Evolutionary conservation across 805 yeast species (phyloP), one percentile per base, ranked within the genome.

Genomic region (Ogataea haglerorum): DNA sequence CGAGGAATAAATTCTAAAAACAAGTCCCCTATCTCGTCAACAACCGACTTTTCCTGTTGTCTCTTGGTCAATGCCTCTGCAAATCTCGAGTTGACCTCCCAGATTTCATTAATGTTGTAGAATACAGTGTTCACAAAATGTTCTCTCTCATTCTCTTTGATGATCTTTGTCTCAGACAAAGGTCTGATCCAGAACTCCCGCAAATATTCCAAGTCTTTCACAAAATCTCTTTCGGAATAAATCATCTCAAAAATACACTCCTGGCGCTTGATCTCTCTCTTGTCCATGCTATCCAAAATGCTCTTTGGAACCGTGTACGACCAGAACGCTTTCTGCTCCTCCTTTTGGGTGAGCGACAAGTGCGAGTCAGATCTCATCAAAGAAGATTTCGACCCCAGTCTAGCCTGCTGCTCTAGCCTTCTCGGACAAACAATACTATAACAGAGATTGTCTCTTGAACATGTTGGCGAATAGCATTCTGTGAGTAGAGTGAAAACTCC

Each of bases 391-490:
- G 87, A 73, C 53, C 90, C 89, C 37, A 87, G 73, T 45, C 98
- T 73, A 4, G 96, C 95, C 58, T 91, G 98, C 63, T 93, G 98
- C 63, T 91, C 98, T 36, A 93, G 69, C 47, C 98, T 75, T 51
- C 96, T 76, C 12, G 99, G 99, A 65, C 99, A 93, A 10, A 96
- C 95, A 52, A 93, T 90, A 30, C 95, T 85, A 64, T 93, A 93
- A 64, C 99, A 93, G 28, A 91, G 68, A 24, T 78, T 71, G 54
- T 87, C 95, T 37, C 95, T 71, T 5, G 96, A 82, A 65, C 99
- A 93, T 0, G 99, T 93, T 24, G 99, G 96, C 0, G 97, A 89
- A 57, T 93, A 93, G 65, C 99, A 93, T 57, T 90, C 96, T 0
- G 97, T 86, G 47, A 93, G 69, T 30, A 91, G 68, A 1, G 96